A percentile compares a stretch with the other conserved stretches of the same genome.
Conservation (phyloP, 805 yeast species). For the Lachancea sp. region DNA sequence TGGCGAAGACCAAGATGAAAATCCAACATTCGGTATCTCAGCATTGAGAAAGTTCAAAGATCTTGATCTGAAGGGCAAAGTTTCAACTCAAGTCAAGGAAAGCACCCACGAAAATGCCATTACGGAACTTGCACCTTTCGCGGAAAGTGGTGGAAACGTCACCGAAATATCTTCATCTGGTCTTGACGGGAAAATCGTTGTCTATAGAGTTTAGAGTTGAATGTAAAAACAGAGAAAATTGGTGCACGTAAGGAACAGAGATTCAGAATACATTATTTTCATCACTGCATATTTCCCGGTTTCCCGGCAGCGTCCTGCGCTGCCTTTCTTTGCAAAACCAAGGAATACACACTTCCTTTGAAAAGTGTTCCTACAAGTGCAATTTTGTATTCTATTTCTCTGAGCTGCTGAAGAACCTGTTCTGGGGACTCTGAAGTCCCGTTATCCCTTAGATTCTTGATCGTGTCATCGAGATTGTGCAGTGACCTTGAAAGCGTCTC, state of each 20-base stretch:
- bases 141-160: slow-evolving; percentile 44
- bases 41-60: slow-evolving; percentile 93
- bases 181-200: slow-evolving; percentile 85
- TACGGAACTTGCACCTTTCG: slow-evolving; percentile 52
- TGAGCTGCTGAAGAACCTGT: slow-evolving; percentile 43
- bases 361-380: slow-evolving; percentile 60
- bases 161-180: slow-evolving; percentile 69
- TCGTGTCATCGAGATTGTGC: slow-evolving; percentile 25
- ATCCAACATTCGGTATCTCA: slow-evolving; percentile 52
- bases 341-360: slow-evolving; percentile 64
- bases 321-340: slow-evolving; percentile 43
- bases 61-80: slow-evolving; percentile 88
- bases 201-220: slow-evolving; percentile 48
- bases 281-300: background rate
- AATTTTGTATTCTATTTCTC: slow-evolving; percentile 56
- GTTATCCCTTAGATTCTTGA: slow-evolving; percentile 19
- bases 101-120: slow-evolving; percentile 92
- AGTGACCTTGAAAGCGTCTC: slow-evolving; percentile 24
- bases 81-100: slow-evolving; percentile 39
- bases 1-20: slow-evolving; percentile 42
- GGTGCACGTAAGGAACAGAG: too few species aligned
- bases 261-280: too few species aligned
- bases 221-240: background rate
- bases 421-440: slow-evolving; percentile 21
- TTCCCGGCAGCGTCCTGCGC: slow-evolving; percentile 17